phyloP scores from a whole-genome alignment of 2,329 filamentous ascomycete species.

The Phialophora verrucosa region DNA sequence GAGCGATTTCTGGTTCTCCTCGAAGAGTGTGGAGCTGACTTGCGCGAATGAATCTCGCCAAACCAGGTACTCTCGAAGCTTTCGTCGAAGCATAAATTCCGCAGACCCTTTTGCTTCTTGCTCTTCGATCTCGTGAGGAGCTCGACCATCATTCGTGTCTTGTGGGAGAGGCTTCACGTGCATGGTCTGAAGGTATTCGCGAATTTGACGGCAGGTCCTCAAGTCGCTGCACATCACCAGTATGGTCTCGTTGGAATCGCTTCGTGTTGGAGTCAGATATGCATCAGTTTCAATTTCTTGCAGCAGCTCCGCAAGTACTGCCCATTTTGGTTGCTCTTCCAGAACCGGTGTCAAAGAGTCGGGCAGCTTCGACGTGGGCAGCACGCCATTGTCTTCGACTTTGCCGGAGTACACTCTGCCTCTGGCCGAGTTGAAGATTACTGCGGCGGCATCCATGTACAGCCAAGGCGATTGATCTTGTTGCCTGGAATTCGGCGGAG shows the following conservation, averaged over 20 bases:
- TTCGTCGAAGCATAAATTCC: slow-evolving; percentile 86
- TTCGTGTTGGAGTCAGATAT: slow-evolving; percentile 79
- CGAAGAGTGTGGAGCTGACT: slow-evolving; percentile 76
- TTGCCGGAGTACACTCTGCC: slow-evolving; percentile 81
- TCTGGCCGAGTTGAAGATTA: slow-evolving; percentile 89
- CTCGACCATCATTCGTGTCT: slow-evolving; percentile 48
- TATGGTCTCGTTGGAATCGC: slow-evolving; percentile 89
- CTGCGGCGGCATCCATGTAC: slow-evolving; percentile 92
- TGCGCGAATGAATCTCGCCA: slow-evolving; percentile 92
- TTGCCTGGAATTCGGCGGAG: slow-evolving; percentile 81
- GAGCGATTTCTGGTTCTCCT: slow-evolving; percentile 78
- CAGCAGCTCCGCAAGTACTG: slow-evolving; percentile 82
- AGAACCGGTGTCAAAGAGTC: slow-evolving; percentile 78
- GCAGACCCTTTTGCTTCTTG: slow-evolving; percentile 71
- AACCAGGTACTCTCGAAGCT: slow-evolving; percentile 80
- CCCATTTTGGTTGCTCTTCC: slow-evolving; percentile 96
- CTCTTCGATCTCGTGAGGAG: slow-evolving; percentile 50
- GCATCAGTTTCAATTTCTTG: slow-evolving; percentile 91
- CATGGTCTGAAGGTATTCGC: slow-evolving; percentile 92
- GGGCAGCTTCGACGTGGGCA: slow-evolving; percentile 56
- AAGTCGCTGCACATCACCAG: slow-evolving; percentile 95
- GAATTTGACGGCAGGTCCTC: slow-evolving; percentile 82
- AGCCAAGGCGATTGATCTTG: slow-evolving; percentile 95
- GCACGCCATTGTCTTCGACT: slow-evolving; percentile 63
- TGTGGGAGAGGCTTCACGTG: slow-evolving; percentile 64